phyloP scores from a whole-genome alignment of 139 green algal species.

The Dunaliella primolecta region DNA sequence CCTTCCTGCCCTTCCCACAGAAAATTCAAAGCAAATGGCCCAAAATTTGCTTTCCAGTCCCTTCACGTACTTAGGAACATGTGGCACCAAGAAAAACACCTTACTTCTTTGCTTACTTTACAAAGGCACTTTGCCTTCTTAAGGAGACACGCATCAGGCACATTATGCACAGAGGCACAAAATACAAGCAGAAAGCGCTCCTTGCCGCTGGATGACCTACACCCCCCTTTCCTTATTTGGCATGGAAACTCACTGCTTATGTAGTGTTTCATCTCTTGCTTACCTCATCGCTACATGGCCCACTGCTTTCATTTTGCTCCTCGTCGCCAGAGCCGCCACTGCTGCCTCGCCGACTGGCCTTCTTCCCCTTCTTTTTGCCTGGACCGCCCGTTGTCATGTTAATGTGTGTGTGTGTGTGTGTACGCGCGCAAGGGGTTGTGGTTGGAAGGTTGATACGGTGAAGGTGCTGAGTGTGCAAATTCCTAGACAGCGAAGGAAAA shows the following conservation, averaged over 20 bases:
- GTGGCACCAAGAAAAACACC: too few species aligned
- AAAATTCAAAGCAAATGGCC: too few species aligned
- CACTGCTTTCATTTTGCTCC: background rate
- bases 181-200: too few species aligned
- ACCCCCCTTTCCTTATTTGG: background rate
- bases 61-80: too few species aligned
- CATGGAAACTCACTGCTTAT: too few species aligned
- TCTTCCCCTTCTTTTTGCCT: background rate
- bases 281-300: background rate
- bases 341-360: background rate
- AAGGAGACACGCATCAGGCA: background rate
- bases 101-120: background rate
- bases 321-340: background rate
- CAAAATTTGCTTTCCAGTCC: too few species aligned
- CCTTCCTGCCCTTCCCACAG: too few species aligned
- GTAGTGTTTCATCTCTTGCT: background rate
- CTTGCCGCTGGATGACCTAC: background rate
- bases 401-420: background rate
- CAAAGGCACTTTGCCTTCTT: background rate
- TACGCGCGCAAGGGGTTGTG: background rate
- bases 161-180: background rate
- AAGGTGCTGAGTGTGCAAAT: too few species aligned
- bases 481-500: background rate
- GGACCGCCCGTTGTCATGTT: background rate
- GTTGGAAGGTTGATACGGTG: too few species aligned